Conservation (phyloP, 805 yeast species). For the Pichia gijzeniarum region DNA sequence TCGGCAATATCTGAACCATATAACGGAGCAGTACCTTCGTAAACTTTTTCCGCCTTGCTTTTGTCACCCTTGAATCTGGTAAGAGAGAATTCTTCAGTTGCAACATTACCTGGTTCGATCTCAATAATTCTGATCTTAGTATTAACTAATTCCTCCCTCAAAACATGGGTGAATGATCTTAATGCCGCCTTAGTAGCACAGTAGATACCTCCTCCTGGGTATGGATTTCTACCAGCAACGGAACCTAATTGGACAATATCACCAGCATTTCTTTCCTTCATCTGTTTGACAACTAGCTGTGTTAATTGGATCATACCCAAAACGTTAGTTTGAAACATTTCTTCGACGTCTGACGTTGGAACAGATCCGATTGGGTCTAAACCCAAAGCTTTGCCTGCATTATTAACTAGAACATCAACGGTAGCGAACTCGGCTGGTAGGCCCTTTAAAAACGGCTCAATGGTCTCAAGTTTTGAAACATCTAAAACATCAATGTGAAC, state of each 20-base stretch:
- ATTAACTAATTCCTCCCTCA: constrained; percentile 49
- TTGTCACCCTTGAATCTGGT: constrained; percentile 61
- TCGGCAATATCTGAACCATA: constrained; percentile 73
- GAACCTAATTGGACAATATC: constrained; percentile 73
- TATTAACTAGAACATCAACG: constrained; percentile 62
- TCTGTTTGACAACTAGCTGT: constrained; percentile 65
- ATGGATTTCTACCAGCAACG: constrained; percentile 73
- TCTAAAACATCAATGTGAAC: constrained; percentile 33
- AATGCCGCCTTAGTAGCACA: constrained; percentile 73
- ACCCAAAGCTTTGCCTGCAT: constrained; percentile 81
- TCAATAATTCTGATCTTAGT: constrained; percentile 62
- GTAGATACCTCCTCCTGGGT: constrained; percentile 73
- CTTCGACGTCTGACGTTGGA: constrained; percentile 52
- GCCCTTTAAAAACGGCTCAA: constrained; percentile 36
- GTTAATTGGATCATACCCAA: constrained; percentile 79
- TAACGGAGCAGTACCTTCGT: constrained; percentile 63
- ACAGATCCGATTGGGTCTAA: constrained; percentile 69
- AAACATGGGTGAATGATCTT: constrained; percentile 61
- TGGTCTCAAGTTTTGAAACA: constrained; percentile 39
- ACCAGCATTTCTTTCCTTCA: constrained; percentile 64
- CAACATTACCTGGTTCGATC: constrained; percentile 74
- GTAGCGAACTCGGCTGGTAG: constrained; percentile 45
- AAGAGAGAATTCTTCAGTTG: constrained; percentile 62
- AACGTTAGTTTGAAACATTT: constrained; percentile 83
- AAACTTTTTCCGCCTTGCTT: constrained; percentile 55